Base-by-base conservation (phyloP, 345 rosid genomes). In the Citrus medica region DNA sequence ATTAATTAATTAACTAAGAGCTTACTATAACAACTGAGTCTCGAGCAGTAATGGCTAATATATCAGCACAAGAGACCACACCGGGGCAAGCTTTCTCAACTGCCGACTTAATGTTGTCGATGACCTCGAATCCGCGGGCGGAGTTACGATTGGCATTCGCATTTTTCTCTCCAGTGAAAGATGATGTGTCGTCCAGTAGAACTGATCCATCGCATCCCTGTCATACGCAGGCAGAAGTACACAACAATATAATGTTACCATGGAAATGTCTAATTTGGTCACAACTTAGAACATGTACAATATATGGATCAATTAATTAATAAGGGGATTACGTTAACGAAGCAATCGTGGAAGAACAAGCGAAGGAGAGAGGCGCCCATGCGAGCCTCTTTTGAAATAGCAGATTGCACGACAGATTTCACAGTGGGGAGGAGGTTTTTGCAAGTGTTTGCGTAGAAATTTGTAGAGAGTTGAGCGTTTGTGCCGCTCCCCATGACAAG, bases 181-280 rank as follows among this genome's bases (percentile, higher is more conserved):
- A 72, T 24, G 97, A 86, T 1, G 97, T 92, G 84, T 89, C 97
- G 67, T 93, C 98, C 1, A 94, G 85, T 73, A 94, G 85, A 82
- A 93, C 19, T 4, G 98, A 94, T 60, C 94, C 98, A 53, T 94
- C 98, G 7, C 98, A 94, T 69, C 98, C 98, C 98, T 91, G 48
- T 62, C 42, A 37, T 25, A 38, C 60, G 37, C 19, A 25, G 17
- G 37, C 12, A 25, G 17, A 46, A n/a, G n/a, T n/a, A 25, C 8
- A 40, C 27, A 56, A 30, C 4, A 71, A n/a, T 48, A 30, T 9
- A 71, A 70, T 46, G 14, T 1, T 42, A 12, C 21, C 53, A 10
- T 2, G 25, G 40, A 38, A 37, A 22, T 67, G 12, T 2, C 58
- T 35, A 32, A n/a, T 27, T 74, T 74, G 69, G 59, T 62, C 59